Evolutionary conservation across 2,329 filamentous ascomycete genomes (phyloP), one percentile per base, ranked within the genome.

Genomic region (Chrysoporthe cubensis): DNA sequence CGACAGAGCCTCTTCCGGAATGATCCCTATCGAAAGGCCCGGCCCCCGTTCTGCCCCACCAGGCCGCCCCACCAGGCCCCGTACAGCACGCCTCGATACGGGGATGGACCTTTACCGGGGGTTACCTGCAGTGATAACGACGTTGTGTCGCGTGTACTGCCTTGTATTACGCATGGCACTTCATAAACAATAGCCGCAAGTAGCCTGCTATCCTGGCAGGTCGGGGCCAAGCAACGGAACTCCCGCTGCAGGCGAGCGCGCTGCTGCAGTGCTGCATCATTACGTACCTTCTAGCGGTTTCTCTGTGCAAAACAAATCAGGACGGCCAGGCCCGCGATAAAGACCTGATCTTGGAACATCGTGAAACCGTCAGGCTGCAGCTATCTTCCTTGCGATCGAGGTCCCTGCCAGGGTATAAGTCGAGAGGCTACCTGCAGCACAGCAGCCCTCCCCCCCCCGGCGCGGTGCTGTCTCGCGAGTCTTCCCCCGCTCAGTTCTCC

Each of bases 221-320:
- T 6, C 37, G 37, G 37, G 37, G 37, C 37, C 37, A 40, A 40
- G 37, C 37, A 40, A 40, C 9, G 50, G 21, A 52, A 13, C 6
- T 32, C 50, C 50, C 50, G 50, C 50, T 52, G 18, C 34, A 37
- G 37, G 32, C 54, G 32, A 37, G 18, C 34, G 37, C 44, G 21
- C 42, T 11, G 61, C 46, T 32, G 37, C 48, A 63, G 34, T 26
- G 48, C 64, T 66, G 58, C 64, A 62, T 62, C 58, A 62, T 66
- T 66, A 66, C 64, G 58, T 66, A 66, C 44, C 46, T 34, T 62
- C 64, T 8, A 48, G 26, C n/a, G 34, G 54, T 48, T 65, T 65
- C 43, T 54, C 44, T 54, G 18, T 56, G 64, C 64, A 60, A 61
- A 44, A 65, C 54, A 66, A 37, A 52, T 43, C 8, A 61, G 52